A percentile compares a stretch with the other conserved stretches of the same genome.
These are phyloP conservation scores for Sporothrix dimorphospora DNA, from an alignment of 2,329 filamentous ascomycete species.

Conservation along the genomic window DNA sequence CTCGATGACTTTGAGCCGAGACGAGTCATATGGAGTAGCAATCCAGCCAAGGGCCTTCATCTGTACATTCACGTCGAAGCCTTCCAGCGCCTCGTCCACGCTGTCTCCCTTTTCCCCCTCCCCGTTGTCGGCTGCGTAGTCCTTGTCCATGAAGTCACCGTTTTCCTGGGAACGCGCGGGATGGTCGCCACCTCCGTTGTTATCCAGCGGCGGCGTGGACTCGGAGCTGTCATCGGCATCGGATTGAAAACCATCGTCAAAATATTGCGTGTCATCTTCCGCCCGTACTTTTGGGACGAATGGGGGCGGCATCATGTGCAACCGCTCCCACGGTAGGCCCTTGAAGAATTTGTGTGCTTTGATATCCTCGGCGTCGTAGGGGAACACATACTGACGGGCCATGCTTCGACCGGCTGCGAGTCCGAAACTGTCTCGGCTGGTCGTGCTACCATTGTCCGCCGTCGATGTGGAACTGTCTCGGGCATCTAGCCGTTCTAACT, in stretches of 20 bases:
- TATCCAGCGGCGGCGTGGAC: background rate
- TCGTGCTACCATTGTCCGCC: background rate
- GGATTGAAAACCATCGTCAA: slow-evolving; percentile 75
- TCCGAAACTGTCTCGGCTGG: background rate
- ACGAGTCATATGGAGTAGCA: slow-evolving; percentile 52
- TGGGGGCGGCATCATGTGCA: slow-evolving; percentile 73
- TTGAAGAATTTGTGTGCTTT: slow-evolving; percentile 87
- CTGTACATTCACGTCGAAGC: slow-evolving; percentile 40
- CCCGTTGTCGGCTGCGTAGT: background rate
- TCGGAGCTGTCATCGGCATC: slow-evolving; percentile 45
- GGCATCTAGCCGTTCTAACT: slow-evolving; percentile 23
- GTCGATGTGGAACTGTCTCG: background rate
- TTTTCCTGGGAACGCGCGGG: background rate
- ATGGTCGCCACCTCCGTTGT: background rate
- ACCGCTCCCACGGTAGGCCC: slow-evolving; percentile 73
- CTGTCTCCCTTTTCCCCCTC: background rate
- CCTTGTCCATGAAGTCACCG: background rate
- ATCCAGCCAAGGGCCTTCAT: slow-evolving; percentile 51
- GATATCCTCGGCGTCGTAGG: slow-evolving; percentile 85
- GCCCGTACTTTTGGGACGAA: slow-evolving; percentile 74
- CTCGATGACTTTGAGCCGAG: slow-evolving; percentile 54
- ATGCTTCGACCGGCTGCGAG: slow-evolving; percentile 38
- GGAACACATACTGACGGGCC: slow-evolving; percentile 68
- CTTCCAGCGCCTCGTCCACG: slow-evolving; percentile 5
- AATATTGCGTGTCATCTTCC: slow-evolving; percentile 81